Percentiles rank a stretch among this genome's conserved stretches.
phyloP scores from a whole-genome alignment of 1,139 yeast species.

The Pneumocystis carinii region DNA sequence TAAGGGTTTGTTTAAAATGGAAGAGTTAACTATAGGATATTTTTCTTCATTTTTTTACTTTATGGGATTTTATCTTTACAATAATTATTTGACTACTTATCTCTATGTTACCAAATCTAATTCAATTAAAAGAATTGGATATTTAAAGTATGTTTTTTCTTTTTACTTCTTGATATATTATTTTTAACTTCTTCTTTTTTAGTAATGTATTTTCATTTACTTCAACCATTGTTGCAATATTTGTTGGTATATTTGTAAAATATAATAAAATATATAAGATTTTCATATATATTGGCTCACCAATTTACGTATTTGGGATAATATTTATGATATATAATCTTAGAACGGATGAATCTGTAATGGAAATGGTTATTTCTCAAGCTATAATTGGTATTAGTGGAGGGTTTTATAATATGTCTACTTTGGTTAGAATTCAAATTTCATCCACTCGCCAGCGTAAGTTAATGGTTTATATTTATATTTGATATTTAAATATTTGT shows the following conservation, averaged over 20 bases:
- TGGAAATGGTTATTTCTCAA: slow-evolving; percentile 15
- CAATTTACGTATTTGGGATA: slow-evolving; percentile 15
- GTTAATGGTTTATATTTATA: neutral
- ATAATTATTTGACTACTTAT: slow-evolving; percentile 17
- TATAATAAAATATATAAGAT: slow-evolving; percentile 13
- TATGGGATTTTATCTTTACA: slow-evolving; percentile 17
- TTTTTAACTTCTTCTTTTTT: neutral
- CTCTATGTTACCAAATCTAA: slow-evolving; percentile 15
- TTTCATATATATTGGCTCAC: slow-evolving; percentile 15
- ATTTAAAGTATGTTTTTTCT: neutral
- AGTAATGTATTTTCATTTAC: slow-evolving; percentile 4
- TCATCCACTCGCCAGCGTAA: slow-evolving; percentile 39
- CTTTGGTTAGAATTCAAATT: slow-evolving; percentile 41
- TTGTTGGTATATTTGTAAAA: slow-evolving; percentile 11
- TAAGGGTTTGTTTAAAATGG: slow-evolving; percentile 13
- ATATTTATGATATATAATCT: slow-evolving; percentile 16
- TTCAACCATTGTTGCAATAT: neutral
- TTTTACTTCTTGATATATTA: neutral
- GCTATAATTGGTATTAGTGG: slow-evolving; percentile 46
- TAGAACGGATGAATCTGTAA: slow-evolving; percentile 9
- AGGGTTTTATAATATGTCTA: slow-evolving; percentile 45
- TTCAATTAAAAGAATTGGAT: slow-evolving; percentile 15
- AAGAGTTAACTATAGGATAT: slow-evolving; percentile 16
- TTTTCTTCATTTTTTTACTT: slow-evolving; percentile 16
- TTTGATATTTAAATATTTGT: neutral